Base-by-base conservation (phyloP, 805 yeast genomes). In the Saccharomycopsis vini region DNA sequence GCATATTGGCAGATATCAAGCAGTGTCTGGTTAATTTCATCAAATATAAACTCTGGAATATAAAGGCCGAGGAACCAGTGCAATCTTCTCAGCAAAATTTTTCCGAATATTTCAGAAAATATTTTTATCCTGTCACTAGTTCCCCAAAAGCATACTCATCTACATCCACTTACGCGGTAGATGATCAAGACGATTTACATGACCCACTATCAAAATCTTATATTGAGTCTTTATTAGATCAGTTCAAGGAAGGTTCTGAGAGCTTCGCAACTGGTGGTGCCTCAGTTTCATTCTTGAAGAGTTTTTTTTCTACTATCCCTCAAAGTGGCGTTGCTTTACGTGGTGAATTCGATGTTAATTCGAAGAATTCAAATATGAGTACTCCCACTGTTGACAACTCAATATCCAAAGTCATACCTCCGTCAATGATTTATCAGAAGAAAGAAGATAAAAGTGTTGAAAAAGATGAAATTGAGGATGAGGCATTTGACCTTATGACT, bases 241-340 rank as follows among this genome's bases (percentile, higher is more conserved):
- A 49, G 24, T 49, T 49, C 46, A 39, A 44, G 32, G 46, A 46
- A 4, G n/a, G 19, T 3, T 35, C 26, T 10, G 22, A 22, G 23
- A 18, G 36, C 10, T 28, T 15, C 18, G 16, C 36, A 20, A 39
- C 12, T 26, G 42, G 24, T 19, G 38, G 33, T 15, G 41, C 15
- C 20, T 30, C 21, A 20, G 40, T 37, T 30, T 31, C 44, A 9
- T 46, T 41, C 35, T 31, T 42, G 22, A 16, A 26, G 39, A 45
- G 49, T 19, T 40, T 48, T 16, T 43, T 43, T 12, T 40, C 42
- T 30, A 47, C 49, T 12, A 45, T 45, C 26, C 51, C 49, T 15
- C 44, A 42, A 26, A 32, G 49, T 32, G 39, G 45, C 9, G 9
- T 30, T 20, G 40, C 45, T 13, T 42, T 42, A 16, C n/a, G 33